phyloP scores from a whole-genome alignment of 208 protist species.

The Trypanosoma scelopori region DNA sequence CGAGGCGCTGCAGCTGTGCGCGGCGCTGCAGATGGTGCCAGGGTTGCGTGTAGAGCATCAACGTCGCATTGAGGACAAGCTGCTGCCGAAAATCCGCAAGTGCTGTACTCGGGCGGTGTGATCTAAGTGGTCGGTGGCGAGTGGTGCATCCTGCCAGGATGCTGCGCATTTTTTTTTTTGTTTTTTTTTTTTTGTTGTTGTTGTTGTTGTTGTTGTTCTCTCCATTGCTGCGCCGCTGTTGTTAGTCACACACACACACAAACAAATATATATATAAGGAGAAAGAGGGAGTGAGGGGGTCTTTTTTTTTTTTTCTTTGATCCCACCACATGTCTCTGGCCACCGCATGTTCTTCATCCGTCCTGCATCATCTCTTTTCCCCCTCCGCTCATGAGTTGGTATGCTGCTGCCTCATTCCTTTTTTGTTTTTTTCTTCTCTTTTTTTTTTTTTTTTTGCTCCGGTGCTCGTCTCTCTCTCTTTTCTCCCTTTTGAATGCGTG shows the following conservation, averaged over 20 bases:
- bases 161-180: background rate
- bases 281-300: too few relatives aligned
- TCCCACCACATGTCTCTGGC: too few relatives aligned
- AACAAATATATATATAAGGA: too few relatives aligned
- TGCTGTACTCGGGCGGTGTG: constrained; percentile 5
- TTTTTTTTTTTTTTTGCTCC: background rate
- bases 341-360: too few relatives aligned
- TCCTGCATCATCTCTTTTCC: too few relatives aligned
- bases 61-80: constrained; percentile 36
- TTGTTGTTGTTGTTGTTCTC: too few relatives aligned
- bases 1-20: constrained; percentile 33
- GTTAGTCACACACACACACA: too few relatives aligned
- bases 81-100: constrained; percentile 60
- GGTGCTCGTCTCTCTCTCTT: background rate
- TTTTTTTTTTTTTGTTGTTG: background rate
- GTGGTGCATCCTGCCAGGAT: too few relatives aligned
- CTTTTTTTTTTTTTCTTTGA: constrained; percentile 3
- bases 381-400: too few relatives aligned
- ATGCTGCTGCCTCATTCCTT: background rate
- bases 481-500: background rate
- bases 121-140: background rate
- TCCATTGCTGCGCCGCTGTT: too few relatives aligned
- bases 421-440: constrained; percentile 8
- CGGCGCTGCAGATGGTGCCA: constrained; percentile 41
- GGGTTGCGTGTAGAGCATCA: constrained; percentile 59